Percentiles rank a stretch among this genome's conserved stretches.
Conservation (phyloP, 2,329 filamentous ascomycete genomes). For the Capronia americana region DNA sequence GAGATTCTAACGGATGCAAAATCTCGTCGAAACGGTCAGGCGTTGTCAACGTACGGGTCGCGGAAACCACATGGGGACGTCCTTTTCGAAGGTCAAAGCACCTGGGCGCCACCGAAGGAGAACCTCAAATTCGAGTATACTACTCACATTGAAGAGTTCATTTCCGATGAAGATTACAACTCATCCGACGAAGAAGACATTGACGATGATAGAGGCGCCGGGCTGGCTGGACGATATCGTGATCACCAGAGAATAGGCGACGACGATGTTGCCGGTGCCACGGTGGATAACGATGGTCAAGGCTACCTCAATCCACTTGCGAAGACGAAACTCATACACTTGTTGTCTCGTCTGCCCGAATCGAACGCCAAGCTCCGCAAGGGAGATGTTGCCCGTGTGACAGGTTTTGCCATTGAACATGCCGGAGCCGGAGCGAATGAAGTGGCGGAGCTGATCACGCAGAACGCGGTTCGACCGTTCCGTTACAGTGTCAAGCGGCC, state of each 20-base stretch:
- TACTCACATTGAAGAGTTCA: constrained; percentile 76
- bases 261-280: constrained; percentile 37
- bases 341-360: constrained; percentile 82
- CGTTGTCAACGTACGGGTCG: constrained; percentile 26
- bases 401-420: constrained; percentile 87
- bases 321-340: constrained; percentile 81
- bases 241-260: constrained; percentile 44
- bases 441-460: constrained; percentile 84
- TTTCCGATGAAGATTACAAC: constrained; percentile 83
- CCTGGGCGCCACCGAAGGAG: constrained; percentile 78
- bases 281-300: constrained; percentile 54
- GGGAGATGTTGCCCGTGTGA: constrained; percentile 84
- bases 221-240: constrained; percentile 50
- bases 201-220: constrained; percentile 52
- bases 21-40: constrained; percentile 39
- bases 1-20: constrained; percentile 74
- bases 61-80: constrained; percentile 49
- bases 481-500: constrained; percentile 61
- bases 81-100: constrained; percentile 76
- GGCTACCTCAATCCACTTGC: constrained; percentile 80
- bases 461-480: constrained; percentile 80
- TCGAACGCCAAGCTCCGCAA: constrained; percentile 76
- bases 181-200: constrained; percentile 82
- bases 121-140: constrained; percentile 80
- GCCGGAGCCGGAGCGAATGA: constrained; percentile 85